Conservation (phyloP, 352 stramenopile genomes). For the Globisporangium cederbergense region DNA sequence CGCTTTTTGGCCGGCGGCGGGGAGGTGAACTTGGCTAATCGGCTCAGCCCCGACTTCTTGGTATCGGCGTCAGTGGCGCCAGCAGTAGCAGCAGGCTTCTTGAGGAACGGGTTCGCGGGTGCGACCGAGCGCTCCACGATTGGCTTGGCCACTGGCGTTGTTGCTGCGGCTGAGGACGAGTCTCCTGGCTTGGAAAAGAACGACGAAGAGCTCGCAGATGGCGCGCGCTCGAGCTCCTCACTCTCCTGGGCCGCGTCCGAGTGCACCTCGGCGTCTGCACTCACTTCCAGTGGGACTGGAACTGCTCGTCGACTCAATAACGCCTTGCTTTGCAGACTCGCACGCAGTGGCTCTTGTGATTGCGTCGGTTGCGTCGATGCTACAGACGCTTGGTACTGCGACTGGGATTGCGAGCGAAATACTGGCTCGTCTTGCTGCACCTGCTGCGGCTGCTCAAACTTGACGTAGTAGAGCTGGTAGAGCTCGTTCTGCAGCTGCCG, state of each 20-base stretch:
- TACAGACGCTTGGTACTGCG: neutral
- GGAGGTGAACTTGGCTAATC: slow-evolving; percentile 61
- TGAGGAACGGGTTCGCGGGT: slow-evolving; percentile 70
- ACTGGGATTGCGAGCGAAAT: neutral
- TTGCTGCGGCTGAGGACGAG: neutral
- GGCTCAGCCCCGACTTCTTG: slow-evolving; percentile 55
- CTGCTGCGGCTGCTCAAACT: slow-evolving; percentile 39
- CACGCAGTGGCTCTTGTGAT: slow-evolving; percentile 9
- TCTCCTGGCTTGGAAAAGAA: slow-evolving; percentile 11
- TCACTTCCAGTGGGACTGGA: neutral
- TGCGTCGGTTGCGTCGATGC: neutral
- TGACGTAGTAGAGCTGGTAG: slow-evolving; percentile 65
- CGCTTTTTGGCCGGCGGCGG: slow-evolving; percentile 35
- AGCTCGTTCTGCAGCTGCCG: slow-evolving; percentile 70
- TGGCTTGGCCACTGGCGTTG: neutral
- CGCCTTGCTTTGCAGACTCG: slow-evolving; percentile 16
- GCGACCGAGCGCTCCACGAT: slow-evolving; percentile 43
- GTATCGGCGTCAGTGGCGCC: neutral
- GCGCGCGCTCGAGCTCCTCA: neutral
- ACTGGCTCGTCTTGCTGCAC: slow-evolving; percentile 13
- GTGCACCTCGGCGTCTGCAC: neutral
- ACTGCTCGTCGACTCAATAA: slow-evolving; percentile 15
- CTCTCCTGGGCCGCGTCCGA: slow-evolving; percentile 6
- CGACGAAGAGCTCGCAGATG: slow-evolving; percentile 7
- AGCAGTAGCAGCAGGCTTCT: slow-evolving; percentile 36